Evolutionary conservation across 2,329 filamentous ascomycete species (phyloP).

Genomic region (Colletotrichum tabaci): DNA sequence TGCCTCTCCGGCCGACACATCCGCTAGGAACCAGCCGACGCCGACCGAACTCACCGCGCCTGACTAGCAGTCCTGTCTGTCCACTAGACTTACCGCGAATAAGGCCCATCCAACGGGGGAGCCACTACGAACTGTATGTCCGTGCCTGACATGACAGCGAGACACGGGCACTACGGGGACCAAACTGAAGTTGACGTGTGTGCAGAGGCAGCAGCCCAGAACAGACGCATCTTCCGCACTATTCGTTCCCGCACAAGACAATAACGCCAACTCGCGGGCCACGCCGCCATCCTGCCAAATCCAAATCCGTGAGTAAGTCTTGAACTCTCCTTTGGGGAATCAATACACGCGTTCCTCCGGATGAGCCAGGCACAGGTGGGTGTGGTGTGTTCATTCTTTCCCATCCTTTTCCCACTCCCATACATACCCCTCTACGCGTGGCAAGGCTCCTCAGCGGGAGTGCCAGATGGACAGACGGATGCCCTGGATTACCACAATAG

Average conservation of each 20-base stretch:
- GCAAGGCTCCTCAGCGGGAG: background rate
- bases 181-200: conserved; percentile 35
- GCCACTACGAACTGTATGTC: conserved; percentile 37
- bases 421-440: background rate
- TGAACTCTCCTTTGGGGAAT: conserved; percentile 18
- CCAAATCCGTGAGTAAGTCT: conserved; percentile 39
- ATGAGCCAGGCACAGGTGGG: background rate
- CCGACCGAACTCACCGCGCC: conserved; percentile 12
- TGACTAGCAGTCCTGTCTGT: background rate
- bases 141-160: conserved; percentile 43
- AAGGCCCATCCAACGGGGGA: conserved; percentile 24
- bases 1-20: conserved; percentile 25
- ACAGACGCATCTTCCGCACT: conserved; percentile 35
- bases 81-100: conserved; percentile 20
- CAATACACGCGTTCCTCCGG: conserved; percentile 23
- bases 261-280: conserved; percentile 21
- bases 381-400: conserved; percentile 13
- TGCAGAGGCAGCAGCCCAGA: conserved; percentile 18
- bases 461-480: background rate
- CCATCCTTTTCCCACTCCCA: background rate
- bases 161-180: conserved; percentile 40
- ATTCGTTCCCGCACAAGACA: conserved; percentile 37
- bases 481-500: background rate
- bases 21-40: conserved; percentile 28
- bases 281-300: conserved; percentile 20